Base-by-base conservation (phyloP, 768 basidiomycete genomes). In the Kockovaella imperatae region DNA sequence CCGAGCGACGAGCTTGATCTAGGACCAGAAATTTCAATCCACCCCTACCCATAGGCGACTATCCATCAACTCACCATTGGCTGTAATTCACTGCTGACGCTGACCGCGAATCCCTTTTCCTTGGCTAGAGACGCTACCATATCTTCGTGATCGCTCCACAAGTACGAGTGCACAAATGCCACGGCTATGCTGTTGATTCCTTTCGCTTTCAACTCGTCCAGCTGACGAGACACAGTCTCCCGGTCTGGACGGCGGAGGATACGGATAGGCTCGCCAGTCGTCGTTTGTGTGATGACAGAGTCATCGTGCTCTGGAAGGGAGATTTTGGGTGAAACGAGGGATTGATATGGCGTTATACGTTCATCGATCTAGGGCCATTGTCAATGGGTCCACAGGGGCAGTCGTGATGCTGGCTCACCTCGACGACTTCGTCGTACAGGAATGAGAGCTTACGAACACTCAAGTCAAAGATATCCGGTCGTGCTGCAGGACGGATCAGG, bases 111-210 rank as follows among this genome's bases (percentile, higher is more conserved):
- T 18, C 91, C 91, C 10, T 91, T 70, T 34, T 79, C 77, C 25
- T 79, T 77, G 2, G 91, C 93, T 14, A 95, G 66, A 0, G 74
- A 71, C 25, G 85, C 89, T 15, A 96, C 72, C 35, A 77, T 67
- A 4, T 74, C 74, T 67, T 96, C 91, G 66, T 97, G 91, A 5
- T 83, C 79, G 0, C 87, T 85, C 69, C 78, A 89, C 3, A 87
- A 89, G 45, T 60, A 64, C 4, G 53, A 56, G 40, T 64, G 62
- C 15, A 55, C 63, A 29, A 68, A 55, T 1, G 59, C 66, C 25
- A 68, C 57, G 14, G 59, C 66, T 35, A 63, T 49, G 36, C 50
- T 60, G 21, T 85, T 83, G 61, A 86, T 87, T 3, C 89, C 93
- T 20, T 80, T 76, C 11, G 77, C 79, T 69, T 83, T 86, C 20